These are phyloP conservation scores for Ambrosiella beaveri DNA, from an alignment of 2,329 filamentous ascomycete genomes.

Conservation along the genomic window DNA sequence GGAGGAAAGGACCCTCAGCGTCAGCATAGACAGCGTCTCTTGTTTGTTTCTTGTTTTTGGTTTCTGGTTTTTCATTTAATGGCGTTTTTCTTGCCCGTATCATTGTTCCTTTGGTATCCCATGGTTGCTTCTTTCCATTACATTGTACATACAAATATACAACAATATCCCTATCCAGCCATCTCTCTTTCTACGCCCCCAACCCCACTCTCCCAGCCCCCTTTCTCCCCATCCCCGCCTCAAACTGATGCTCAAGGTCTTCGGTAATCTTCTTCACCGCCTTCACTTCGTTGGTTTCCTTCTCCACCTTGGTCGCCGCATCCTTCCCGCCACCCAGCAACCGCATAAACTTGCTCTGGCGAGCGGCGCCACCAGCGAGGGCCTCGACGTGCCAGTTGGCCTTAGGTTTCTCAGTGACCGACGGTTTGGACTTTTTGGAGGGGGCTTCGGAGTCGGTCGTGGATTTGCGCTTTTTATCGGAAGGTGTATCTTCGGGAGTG, in stretches of 20 bases:
- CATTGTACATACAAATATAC: background rate
- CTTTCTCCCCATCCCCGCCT: constrained; percentile 39
- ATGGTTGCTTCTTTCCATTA: too few relatives aligned
- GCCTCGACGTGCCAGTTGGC: constrained; percentile 34
- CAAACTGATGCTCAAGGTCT: constrained; percentile 40
- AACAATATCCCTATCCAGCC: background rate
- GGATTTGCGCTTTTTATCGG: background rate
- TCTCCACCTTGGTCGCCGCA: constrained; percentile 13
- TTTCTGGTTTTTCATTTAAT: background rate
- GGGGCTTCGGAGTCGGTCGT: background rate
- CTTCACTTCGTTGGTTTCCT: constrained; percentile 14
- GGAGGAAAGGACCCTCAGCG: too few relatives aligned
- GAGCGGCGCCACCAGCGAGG: constrained; percentile 31
- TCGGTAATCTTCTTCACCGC: constrained; percentile 25
- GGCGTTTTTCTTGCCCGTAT: background rate
- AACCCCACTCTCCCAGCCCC: constrained; percentile 7
- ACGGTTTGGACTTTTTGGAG: background rate
- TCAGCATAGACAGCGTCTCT: constrained; percentile 6
- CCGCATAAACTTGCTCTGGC: constrained; percentile 39
- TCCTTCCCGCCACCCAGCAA: constrained; percentile 37
- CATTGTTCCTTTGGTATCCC: background rate
- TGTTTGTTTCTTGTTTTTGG: constrained; percentile 13
- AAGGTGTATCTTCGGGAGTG: too few relatives aligned
- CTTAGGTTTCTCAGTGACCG: background rate
- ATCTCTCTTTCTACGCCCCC: background rate